phyloP scores from a whole-genome alignment of 768 basidiomycete genomes.

The Calocybe gangraenosa region DNA sequence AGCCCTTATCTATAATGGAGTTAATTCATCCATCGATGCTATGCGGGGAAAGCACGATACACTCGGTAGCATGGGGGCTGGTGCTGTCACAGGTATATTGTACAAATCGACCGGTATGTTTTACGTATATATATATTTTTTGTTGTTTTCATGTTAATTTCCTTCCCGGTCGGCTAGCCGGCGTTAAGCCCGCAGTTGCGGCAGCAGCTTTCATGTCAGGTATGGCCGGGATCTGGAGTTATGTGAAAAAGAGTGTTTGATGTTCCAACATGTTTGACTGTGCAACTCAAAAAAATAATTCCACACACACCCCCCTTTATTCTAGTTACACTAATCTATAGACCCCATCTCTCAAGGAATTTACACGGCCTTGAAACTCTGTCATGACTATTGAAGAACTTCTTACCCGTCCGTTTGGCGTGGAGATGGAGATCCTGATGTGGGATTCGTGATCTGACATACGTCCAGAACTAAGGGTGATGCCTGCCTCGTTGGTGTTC shows the following conservation, averaged over 20 bases:
- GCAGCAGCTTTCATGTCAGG: conserved; percentile 88
- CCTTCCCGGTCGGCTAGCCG: conserved; percentile 61
- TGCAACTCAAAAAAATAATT: too few species aligned
- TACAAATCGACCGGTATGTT: conserved; percentile 91
- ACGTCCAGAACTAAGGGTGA: conserved; percentile 44
- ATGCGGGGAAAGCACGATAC: conserved; percentile 90
- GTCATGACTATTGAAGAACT: conserved; percentile 29
- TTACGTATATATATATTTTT: conserved; percentile 25
- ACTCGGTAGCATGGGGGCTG: conserved; percentile 88
- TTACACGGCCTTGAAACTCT: conserved; percentile 23
- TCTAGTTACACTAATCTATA: conserved; percentile 39
- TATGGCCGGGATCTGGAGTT: conserved; percentile 91
- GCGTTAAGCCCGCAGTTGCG: conserved; percentile 83
- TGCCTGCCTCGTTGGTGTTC: conserved; percentile 28
- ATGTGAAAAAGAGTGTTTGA: conserved; percentile 87
- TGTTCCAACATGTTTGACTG: conserved; percentile 34
- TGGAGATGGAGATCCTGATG: conserved; percentile 37
- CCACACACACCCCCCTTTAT: conserved; percentile 45
- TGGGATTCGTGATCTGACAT: conserved; percentile 39
- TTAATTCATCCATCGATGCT: conserved; percentile 92
- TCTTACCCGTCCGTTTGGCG: conserved; percentile 38
- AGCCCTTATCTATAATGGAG: conserved; percentile 95
- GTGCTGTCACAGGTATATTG: conserved; percentile 83
- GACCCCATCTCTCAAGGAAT: conserved; percentile 36
- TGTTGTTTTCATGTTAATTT: conserved; percentile 31